Base-by-base conservation (phyloP, 768 basidiomycete species). In the Amanita subjunquillea region DNA sequence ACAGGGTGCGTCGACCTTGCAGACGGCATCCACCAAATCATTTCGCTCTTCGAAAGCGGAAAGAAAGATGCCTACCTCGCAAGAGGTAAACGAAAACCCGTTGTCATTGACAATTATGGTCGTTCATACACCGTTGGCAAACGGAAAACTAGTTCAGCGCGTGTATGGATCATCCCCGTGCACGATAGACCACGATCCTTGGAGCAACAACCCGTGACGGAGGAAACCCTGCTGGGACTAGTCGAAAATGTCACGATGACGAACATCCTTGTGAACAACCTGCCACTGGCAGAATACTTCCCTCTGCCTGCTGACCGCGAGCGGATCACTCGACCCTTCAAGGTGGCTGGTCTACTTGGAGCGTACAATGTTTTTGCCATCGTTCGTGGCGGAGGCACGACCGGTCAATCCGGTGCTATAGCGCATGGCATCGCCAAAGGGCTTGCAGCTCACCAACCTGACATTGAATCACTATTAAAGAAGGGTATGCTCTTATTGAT, bases 151-250 rank as follows among this genome's bases (percentile, higher is more conserved):
- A 90, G 88, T 59, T 72, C 85, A 1, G 92, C 94, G 34, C 79
- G 91, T 37, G 92, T 94, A 7, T 98, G 94, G 94, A 86, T 95
- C 72, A 87, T 96, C 55, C 79, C 84, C 32, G 77, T 78, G 23
- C 69, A 74, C 51, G 48, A 56, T 17, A 38, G 17, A 38, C 3
- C 58, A 6, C 47, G 57, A 40, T n/a, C 23, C 7, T 8, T 6
- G 23, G 10, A 57, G 13, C 40, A 59, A 38, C 38, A 30, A 13
- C 30, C 53, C 25, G 50, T 68, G 38, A 55, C 60, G 51, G 54
- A 67, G 10, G 64, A 69, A 22, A 64, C 62, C 29, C 44, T 69
- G 48, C 58, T 63, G 20, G 63, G 56, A 23, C 32, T 67, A 20
- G 27, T 64, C 20, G 56, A 17, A 17, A 17, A 62, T 32, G 73